Conservation (phyloP, 2,329 filamentous ascomycete genomes). For the Periconia sp. region DNA sequence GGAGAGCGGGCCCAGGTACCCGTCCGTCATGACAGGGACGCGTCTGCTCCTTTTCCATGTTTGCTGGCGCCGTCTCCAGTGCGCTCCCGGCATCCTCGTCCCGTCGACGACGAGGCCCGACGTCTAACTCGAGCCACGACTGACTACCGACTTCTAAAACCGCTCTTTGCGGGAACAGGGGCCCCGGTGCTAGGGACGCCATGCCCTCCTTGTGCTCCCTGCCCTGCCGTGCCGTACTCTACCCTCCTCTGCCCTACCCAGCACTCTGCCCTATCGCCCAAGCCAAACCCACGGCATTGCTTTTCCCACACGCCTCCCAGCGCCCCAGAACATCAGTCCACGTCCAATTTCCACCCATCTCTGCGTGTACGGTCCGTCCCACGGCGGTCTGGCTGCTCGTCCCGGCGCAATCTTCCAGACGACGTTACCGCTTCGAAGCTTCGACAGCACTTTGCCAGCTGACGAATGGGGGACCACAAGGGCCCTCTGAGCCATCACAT, state of each 20-base stretch:
- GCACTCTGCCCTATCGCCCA: no score
- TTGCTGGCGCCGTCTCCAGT: no score
- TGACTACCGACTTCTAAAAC: no score
- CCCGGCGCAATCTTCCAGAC: slow-evolving; percentile 17
- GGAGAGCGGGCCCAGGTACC: no score
- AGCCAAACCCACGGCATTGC: no score
- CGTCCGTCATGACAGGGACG: no score
- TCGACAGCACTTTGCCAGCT: slow-evolving; percentile 4
- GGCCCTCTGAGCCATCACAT: slow-evolving; percentile 12
- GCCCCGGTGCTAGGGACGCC: no score
- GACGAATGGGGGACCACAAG: slow-evolving; percentile 13
- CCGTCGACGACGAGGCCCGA: no score
- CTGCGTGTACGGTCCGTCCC: slow-evolving; percentile 43
- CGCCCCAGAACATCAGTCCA: slow-evolving; percentile 3
- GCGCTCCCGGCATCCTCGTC: no score
- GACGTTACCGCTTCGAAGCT: slow-evolving; percentile 23
- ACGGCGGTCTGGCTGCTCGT: slow-evolving; percentile 4
- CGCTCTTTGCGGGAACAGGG: no score
- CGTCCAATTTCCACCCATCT: slow-evolving; percentile 16
- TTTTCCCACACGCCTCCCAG: slow-evolving; percentile 3
- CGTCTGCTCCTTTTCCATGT: no score
- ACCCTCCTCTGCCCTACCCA: no score
- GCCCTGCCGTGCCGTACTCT: not conserved
- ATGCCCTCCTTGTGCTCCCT: not conserved
- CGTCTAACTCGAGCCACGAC: slow-evolving; percentile 12